Evolutionary conservation across 2,329 filamentous ascomycete genomes (phyloP).

Genomic region (Aspergillus neotritici): DNA sequence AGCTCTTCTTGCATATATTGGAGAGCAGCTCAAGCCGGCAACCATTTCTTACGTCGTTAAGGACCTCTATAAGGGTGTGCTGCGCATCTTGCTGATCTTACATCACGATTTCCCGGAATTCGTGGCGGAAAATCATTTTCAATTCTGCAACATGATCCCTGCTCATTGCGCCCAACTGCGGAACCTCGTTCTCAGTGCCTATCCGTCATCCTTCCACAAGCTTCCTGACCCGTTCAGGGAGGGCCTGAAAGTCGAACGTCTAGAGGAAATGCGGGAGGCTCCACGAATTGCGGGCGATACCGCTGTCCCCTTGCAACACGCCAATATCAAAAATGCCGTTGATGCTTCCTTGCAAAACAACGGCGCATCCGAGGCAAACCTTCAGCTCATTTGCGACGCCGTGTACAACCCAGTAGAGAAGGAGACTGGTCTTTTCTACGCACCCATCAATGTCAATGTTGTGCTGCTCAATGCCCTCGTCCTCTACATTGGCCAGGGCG

Average conservation of each 20-base stretch:
- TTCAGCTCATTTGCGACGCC: constrained; percentile 70
- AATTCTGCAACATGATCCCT: constrained; percentile 74
- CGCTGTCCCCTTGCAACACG: constrained; percentile 41
- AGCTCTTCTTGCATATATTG: constrained; percentile 66
- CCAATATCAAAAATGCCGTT: constrained; percentile 50
- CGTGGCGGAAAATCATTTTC: constrained; percentile 77
- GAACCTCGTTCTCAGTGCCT: constrained; percentile 80
- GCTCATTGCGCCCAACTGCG: constrained; percentile 79
- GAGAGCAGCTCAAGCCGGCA: constrained; percentile 70
- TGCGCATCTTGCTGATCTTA: constrained; percentile 77
- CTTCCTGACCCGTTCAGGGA: constrained; percentile 67
- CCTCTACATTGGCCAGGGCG: constrained; percentile 72
- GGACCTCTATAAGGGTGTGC: constrained; percentile 75
- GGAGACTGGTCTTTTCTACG: constrained; percentile 60
- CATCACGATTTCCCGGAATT: constrained; percentile 96
- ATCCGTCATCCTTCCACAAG: constrained; percentile 63
- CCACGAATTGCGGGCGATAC: constrained; percentile 63
- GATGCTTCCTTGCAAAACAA: constrained; percentile 52
- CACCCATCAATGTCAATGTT: constrained; percentile 63
- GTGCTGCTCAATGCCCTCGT: constrained; percentile 73
- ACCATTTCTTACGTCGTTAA: constrained; percentile 65
- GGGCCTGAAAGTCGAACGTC: constrained; percentile 68
- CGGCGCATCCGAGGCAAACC: constrained; percentile 59
- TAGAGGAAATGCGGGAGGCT: constrained; percentile 66
- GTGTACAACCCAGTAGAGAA: constrained; percentile 57